phyloP scores from a whole-genome alignment of 2,329 filamentous ascomycete species.

The Fusarium virguliforme region DNA sequence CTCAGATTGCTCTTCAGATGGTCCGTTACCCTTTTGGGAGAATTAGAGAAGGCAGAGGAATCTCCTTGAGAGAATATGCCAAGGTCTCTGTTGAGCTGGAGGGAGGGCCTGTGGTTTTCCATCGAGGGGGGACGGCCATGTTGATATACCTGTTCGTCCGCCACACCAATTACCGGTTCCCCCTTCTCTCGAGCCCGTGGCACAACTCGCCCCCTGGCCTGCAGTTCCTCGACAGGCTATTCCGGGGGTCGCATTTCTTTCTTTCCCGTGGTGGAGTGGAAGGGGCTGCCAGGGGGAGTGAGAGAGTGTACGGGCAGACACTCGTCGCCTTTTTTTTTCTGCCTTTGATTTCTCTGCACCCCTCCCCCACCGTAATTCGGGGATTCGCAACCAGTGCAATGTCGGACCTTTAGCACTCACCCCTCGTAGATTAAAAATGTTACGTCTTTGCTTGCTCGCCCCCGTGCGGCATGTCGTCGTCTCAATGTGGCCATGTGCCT shows the following conservation, averaged over 20 bases:
- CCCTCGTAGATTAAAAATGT: slow-evolving; percentile 5
- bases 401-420: not conserved
- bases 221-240: slow-evolving; percentile 20
- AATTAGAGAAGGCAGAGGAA: not conserved
- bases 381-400: not conserved
- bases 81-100: not conserved
- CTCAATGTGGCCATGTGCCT: not conserved
- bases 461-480: slow-evolving; percentile 3
- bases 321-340: not conserved
- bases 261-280: slow-evolving; percentile 1
- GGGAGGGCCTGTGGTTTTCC: not conserved
- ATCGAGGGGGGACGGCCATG: not conserved
- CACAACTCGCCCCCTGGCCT: slow-evolving; percentile 19
- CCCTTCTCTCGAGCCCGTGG: slow-evolving; percentile 5
- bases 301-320: not conserved
- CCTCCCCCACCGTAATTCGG: not conserved
- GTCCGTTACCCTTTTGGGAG: not conserved
- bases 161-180: not conserved
- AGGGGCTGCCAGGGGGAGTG: too few species aligned
- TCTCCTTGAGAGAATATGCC: not conserved
- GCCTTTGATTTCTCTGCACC: not conserved
- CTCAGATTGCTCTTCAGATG: too few species aligned
- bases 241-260: slow-evolving; percentile 6
- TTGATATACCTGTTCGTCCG: slow-evolving; percentile 3
- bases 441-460: not conserved